phyloP scores from a whole-genome alignment of 2,329 filamentous ascomycete genomes.

The Aspergillus terreus region DNA sequence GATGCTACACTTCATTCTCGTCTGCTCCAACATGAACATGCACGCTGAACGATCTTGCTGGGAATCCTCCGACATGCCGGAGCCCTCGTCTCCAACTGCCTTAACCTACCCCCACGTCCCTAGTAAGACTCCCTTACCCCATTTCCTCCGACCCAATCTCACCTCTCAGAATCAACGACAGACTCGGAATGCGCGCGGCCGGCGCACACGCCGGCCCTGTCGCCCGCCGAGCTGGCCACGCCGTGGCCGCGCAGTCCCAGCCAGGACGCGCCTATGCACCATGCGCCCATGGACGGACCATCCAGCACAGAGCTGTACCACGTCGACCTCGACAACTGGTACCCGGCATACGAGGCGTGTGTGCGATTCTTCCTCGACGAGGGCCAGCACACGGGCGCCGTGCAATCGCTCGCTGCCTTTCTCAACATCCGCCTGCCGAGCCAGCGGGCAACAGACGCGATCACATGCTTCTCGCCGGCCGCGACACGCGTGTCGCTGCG shows the following conservation, averaged over 20 bases:
- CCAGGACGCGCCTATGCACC: slow-evolving; percentile 6
- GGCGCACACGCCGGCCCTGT: slow-evolving; percentile 8
- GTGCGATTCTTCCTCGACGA: slow-evolving; percentile 84
- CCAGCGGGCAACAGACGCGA: slow-evolving; percentile 55
- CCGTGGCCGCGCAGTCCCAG: slow-evolving; percentile 12
- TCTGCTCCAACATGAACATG: slow-evolving; percentile 17
- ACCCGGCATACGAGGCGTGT: slow-evolving; percentile 82
- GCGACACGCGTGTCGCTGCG: slow-evolving; percentile 61
- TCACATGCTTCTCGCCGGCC: slow-evolving; percentile 31
- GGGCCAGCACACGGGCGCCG: slow-evolving; percentile 72
- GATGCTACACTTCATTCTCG: too few species aligned
- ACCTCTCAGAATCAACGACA: slow-evolving; percentile 20
- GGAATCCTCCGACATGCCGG: slow-evolving; percentile 27
- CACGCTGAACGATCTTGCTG: slow-evolving; percentile 28
- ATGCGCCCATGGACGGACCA: slow-evolving; percentile 6
- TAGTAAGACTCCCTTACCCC: slow-evolving; percentile 21
- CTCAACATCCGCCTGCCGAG: slow-evolving; percentile 89
- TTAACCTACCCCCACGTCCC: slow-evolving; percentile 14
- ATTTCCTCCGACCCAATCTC: background rate
- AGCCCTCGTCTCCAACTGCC: slow-evolving; percentile 23
- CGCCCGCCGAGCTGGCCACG: slow-evolving; percentile 4
- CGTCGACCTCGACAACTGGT: slow-evolving; percentile 76
- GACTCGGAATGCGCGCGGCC: slow-evolving; percentile 30
- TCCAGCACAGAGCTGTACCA: slow-evolving; percentile 36
- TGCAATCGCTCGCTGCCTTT: slow-evolving; percentile 84